Evolutionary conservation across 2,329 filamentous ascomycete genomes (phyloP).

Genomic region (Pyrenophora seminiperda): DNA sequence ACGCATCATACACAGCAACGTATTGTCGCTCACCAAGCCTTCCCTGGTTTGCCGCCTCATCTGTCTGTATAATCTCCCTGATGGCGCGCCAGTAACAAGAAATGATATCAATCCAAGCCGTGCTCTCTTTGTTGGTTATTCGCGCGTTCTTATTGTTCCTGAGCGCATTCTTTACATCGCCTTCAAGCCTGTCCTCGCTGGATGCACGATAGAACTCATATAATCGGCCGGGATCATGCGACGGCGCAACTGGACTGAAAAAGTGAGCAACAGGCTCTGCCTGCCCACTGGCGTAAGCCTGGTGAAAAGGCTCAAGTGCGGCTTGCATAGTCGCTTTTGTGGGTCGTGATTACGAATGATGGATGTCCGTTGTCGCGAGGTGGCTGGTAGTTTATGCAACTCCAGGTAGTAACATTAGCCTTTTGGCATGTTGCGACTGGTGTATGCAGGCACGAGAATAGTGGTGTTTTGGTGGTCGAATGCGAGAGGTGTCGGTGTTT

Average conservation of each 20-base stretch:
- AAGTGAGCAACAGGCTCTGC: conserved; percentile 77
- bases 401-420: conserved; percentile 3
- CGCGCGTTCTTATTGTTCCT: conserved; percentile 65
- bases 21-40: conserved; percentile 63
- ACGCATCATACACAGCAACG: conserved; percentile 82
- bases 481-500: conserved; percentile 29
- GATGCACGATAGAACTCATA: conserved; percentile 73
- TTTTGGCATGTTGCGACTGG: conserved; percentile 2
- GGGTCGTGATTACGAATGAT: background rate
- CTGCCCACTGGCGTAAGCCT: conserved; percentile 67
- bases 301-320: conserved; percentile 74
- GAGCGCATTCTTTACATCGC: conserved; percentile 72
- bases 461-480: conserved; percentile 1
- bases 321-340: conserved; percentile 64
- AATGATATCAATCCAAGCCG: conserved; percentile 88
- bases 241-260: conserved; percentile 71
- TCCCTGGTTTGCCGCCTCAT: conserved; percentile 58
- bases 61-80: conserved; percentile 71
- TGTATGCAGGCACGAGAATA: background rate
- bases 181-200: conserved; percentile 67
- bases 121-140: conserved; percentile 69
- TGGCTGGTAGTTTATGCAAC: conserved; percentile 11
- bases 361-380: conserved; percentile 5
- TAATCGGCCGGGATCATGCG: conserved; percentile 67
- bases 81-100: conserved; percentile 81